Evolutionary conservation across 257 asterid genomes (phyloP).

Genomic region (Eucommia ulmoides): DNA sequence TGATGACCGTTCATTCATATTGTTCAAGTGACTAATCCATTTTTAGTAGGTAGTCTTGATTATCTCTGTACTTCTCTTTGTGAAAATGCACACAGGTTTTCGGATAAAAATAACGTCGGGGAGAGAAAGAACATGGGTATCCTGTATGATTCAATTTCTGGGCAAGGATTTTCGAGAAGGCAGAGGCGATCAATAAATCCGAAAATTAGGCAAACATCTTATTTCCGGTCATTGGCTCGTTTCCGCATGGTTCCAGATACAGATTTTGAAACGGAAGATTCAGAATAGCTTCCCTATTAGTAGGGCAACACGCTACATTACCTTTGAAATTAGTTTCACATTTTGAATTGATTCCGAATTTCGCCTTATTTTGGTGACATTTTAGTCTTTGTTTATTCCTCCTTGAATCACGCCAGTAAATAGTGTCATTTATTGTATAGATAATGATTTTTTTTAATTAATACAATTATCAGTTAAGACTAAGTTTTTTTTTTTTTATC

Average conservation of each 20-base stretch:
- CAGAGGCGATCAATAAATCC: slow-evolving; percentile 41
- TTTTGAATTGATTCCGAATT: too few relatives aligned
- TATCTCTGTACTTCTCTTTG: not conserved
- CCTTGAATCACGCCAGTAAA: too few relatives aligned
- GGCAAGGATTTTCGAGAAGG: slow-evolving; percentile 50
- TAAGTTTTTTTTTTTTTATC: too few relatives aligned
- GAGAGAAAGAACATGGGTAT: slow-evolving; percentile 29
- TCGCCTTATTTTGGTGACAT: too few relatives aligned
- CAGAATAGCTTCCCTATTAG: slow-evolving; percentile 41
- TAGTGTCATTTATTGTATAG: too few relatives aligned
- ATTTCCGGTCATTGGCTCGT: slow-evolving; percentile 37
- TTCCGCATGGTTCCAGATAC: slow-evolving; percentile 42
- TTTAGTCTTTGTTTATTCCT: too few relatives aligned
- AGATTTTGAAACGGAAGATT: slow-evolving; percentile 45
- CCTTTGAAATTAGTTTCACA: too few relatives aligned
- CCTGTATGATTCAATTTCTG: slow-evolving; percentile 33
- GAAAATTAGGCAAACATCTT: slow-evolving; percentile 24
- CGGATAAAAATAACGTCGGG: slow-evolving; percentile 31
- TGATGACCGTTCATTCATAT: not conserved
- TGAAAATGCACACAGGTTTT: slow-evolving; percentile 23
- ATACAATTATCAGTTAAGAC: too few relatives aligned
- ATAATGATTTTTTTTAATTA: too few relatives aligned
- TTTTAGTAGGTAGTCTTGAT: not conserved
- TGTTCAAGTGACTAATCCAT: not conserved
- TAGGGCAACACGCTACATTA: too few relatives aligned